Evolutionary conservation across 306 rosid species (phyloP).

Genomic region (Ormosia emarginata): DNA sequence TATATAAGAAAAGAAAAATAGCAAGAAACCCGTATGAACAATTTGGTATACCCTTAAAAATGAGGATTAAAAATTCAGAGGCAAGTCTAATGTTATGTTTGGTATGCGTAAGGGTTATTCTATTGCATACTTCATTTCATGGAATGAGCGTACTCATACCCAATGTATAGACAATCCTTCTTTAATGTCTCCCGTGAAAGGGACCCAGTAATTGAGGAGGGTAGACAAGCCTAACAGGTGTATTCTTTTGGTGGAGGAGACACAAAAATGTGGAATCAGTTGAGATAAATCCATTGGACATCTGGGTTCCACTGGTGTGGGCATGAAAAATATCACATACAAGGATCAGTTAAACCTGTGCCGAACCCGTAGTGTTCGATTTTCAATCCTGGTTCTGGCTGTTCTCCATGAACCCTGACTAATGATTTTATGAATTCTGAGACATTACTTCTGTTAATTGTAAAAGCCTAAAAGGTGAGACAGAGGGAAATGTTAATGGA

Average conservation of each 20-base stretch:
- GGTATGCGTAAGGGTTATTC: too few species aligned
- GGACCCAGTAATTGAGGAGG: constrained; percentile 4
- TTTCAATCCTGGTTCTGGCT: background rate
- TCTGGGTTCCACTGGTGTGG: background rate
- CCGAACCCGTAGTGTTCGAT: background rate
- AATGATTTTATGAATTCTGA: background rate
- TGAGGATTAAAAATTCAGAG: too few species aligned
- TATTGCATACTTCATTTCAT: too few species aligned
- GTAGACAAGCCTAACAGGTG: constrained; percentile 33
- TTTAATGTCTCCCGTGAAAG: constrained; percentile 38
- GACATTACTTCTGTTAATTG: background rate
- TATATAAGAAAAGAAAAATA: background rate
- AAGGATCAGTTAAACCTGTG: background rate
- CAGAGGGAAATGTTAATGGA: background rate
- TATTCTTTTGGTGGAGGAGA: background rate
- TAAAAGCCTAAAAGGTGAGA: background rate
- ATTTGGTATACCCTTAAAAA: too few species aligned
- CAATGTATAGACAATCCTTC: background rate
- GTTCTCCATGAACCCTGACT: background rate
- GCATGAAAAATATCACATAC: background rate
- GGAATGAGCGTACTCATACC: background rate
- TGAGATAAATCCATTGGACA: background rate
- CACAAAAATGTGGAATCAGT: constrained; percentile 19
- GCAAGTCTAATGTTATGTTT: too few species aligned
- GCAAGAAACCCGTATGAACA: background rate